Evolutionary conservation across 176 grass and related monocot species (phyloP), one percentile per base, ranked within the genome.

Genomic region (Oryza australiensis): DNA sequence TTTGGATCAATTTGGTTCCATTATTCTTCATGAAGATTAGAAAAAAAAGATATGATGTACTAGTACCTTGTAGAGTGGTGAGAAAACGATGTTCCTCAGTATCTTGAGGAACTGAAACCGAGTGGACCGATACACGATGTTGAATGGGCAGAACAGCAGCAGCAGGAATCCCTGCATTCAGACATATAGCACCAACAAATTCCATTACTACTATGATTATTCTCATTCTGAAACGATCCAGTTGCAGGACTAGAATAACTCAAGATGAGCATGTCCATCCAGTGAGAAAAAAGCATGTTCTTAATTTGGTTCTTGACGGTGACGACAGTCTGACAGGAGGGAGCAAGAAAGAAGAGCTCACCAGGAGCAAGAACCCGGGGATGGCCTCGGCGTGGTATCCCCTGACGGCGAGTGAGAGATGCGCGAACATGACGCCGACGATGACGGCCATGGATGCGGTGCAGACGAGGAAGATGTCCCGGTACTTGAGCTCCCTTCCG

Each of bases 1-100:
- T 34, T 34, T 34, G 5, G 23, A 4, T 26, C n/a, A 62, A 1
- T 66, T 37, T 57, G 5, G 11, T 7, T n/a, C 7, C 53, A 30
- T 73, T 30, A 28, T 4, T 0, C 33, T 29, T 32, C 20, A 29
- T 42, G 5, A 60, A 49, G n/a, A 59, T 59, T 23, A 59, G 8
- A 9, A 23, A 59, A 59, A 9, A 3, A 1, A 15, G 5, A 46
- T 3, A 12, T 14, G 0, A 20, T 53, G 0, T 42, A 16, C 8
- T 40, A 87, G 34, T 37, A 37, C 94, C 94, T 97, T 91, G 86
- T 97, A 97, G 68, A 93, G 81, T 27, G 94, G 94, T 12, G 94
- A 87, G 70, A 97, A 22, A 14, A 93, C 68, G 34, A 93, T 91
- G 74, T 97, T 97, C 81, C 91, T 87, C 40, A 97, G 34, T 34